Conservation (phyloP, 2,329 filamentous ascomycete genomes). For the Zopfia rhizophila region DNA sequence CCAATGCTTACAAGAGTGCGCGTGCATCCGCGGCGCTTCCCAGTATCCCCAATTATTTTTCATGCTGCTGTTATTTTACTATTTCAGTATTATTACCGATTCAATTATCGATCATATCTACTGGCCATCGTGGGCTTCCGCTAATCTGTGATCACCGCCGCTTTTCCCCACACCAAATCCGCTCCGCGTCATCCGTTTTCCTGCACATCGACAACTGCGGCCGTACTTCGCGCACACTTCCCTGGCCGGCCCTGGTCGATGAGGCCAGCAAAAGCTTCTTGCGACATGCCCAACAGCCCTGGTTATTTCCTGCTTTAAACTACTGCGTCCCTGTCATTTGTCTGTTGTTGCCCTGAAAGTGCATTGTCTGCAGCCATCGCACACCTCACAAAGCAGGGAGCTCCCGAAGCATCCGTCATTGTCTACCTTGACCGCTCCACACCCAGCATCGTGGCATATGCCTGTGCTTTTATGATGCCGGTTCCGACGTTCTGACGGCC, state of each 20-base stretch:
- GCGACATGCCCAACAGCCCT: constrained; percentile 41
- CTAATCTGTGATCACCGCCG: constrained; percentile 2
- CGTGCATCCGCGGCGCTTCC: too few species aligned
- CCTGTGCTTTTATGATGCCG: constrained; percentile 36
- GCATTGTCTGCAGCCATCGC: constrained; percentile 36
- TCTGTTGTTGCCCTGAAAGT: constrained; percentile 32
- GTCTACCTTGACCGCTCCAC: constrained; percentile 41
- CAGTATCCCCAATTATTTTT: too few species aligned
- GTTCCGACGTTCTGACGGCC: constrained; percentile 30
- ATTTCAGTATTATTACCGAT: too few species aligned
- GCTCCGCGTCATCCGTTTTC: constrained; percentile 44
- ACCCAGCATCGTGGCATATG: constrained; percentile 32
- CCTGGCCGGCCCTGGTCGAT: constrained; percentile 15
- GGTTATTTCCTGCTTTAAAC: constrained; percentile 23
- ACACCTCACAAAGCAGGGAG: constrained; percentile 40
- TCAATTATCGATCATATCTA: too few species aligned
- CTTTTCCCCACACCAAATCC: constrained; percentile 19
- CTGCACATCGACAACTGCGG: constrained; percentile 29
- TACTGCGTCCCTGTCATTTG: constrained; percentile 33
- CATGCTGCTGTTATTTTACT: too few species aligned
- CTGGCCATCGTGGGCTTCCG: constrained; percentile 5
- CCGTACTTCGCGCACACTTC: constrained; percentile 28
- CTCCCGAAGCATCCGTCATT: constrained; percentile 44
- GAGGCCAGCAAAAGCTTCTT: constrained; percentile 14
- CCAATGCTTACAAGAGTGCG: too few species aligned